phyloP scores from a whole-genome alignment of 176 grass and related monocot genomes.

The Dendrocalamus sinicus region DNA sequence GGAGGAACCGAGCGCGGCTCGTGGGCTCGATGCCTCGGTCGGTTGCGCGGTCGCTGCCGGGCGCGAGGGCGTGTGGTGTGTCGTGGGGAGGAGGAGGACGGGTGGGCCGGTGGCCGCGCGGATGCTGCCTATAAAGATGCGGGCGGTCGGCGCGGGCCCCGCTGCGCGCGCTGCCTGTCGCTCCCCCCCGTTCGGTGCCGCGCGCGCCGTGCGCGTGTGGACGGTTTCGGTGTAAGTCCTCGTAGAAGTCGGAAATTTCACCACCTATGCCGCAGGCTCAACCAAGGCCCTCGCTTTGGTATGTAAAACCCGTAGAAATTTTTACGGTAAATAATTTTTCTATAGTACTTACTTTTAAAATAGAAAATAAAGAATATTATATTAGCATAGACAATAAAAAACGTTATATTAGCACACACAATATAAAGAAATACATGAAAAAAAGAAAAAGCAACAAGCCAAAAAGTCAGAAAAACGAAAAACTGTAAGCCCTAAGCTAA shows the following conservation, averaged over 20 bases:
- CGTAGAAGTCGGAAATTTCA: background rate
- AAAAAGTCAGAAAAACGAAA: too few species aligned
- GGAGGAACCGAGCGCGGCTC: background rate
- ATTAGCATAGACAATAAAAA: too few species aligned
- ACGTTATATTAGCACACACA: too few species aligned
- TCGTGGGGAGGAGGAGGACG: background rate
- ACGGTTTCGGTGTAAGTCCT: background rate
- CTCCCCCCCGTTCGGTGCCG: too few species aligned
- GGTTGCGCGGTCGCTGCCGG: slow-evolving; percentile 41
- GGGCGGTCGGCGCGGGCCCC: slow-evolving; percentile 42
- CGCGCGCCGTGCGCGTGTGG: slow-evolving; percentile 19
- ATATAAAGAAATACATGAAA: too few species aligned
- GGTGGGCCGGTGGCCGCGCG: background rate
- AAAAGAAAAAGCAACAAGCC: too few species aligned
- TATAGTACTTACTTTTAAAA: too few species aligned
- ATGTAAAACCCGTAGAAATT: too few species aligned
- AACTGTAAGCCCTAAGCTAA: too few species aligned
- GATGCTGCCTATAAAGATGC: slow-evolving; percentile 60
- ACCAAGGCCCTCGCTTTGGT: too few species aligned
- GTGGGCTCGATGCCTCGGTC: background rate
- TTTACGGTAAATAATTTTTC: too few species aligned
- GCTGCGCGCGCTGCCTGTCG: background rate
- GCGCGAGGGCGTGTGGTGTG: slow-evolving; percentile 13
- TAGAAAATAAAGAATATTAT: too few species aligned
- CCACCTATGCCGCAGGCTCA: background rate